Percentiles rank a stretch among this genome's conserved stretches.
These are phyloP conservation scores for Phlyctochytrium planicorne DNA, from an alignment of 192 early-diverging fungal species.

Conservation along the genomic window DNA sequence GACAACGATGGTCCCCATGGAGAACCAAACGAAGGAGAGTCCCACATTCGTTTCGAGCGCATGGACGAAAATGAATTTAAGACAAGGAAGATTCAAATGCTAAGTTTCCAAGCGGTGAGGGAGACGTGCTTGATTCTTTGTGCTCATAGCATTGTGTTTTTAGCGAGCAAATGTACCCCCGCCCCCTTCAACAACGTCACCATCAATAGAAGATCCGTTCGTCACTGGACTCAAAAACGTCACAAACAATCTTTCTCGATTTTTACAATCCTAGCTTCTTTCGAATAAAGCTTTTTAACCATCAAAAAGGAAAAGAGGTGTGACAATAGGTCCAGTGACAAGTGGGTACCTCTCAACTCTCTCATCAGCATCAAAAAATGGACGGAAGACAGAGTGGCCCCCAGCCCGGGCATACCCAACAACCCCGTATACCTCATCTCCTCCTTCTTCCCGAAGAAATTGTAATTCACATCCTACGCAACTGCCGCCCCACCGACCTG, in stretches of 20 bases:
- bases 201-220: neutral
- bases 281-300: too few species aligned
- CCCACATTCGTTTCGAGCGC: conserved; percentile 58
- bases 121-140: neutral
- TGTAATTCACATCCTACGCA: neutral
- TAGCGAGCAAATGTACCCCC: neutral
- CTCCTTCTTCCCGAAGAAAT: neutral
- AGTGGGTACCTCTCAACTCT: too few species aligned
- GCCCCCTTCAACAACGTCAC: neutral
- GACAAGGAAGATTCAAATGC: neutral
- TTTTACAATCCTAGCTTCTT: neutral
- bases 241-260: neutral
- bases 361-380: too few species aligned
- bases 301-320: too few species aligned
- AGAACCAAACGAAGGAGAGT: conserved; percentile 21
- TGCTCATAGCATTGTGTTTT: neutral
- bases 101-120: neutral
- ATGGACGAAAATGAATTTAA: conserved; percentile 37
- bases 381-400: too few species aligned
- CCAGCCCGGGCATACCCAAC: too few species aligned
- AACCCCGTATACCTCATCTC: too few species aligned
- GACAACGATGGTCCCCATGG: conserved; percentile 36
- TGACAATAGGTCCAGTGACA: too few species aligned
- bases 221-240: neutral
- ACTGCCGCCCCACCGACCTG: conserved; percentile 1